Evolutionary conservation across 768 basidiomycete genomes (phyloP).

Genomic region (Calocera cornea): DNA sequence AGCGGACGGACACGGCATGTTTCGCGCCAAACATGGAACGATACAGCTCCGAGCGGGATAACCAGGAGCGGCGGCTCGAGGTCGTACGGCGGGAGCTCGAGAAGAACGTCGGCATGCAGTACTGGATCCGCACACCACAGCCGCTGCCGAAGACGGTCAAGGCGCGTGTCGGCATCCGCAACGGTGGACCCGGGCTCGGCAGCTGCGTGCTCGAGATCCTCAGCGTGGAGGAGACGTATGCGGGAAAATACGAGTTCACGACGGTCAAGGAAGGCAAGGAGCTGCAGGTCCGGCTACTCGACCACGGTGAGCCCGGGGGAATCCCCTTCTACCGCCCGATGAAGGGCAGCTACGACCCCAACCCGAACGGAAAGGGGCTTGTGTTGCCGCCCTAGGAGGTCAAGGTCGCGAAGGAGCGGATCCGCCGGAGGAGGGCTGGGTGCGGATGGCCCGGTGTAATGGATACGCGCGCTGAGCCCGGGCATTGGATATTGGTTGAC

Average conservation of each 20-base stretch:
- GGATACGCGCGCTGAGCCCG: background rate
- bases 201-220: conserved; percentile 4
- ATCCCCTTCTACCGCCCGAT: conserved; percentile 2
- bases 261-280: conserved; percentile 2
- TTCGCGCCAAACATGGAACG: background rate
- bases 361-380: background rate
- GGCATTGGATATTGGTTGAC: background rate
- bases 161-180: background rate
- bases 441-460: background rate
- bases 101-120: conserved; percentile 1
- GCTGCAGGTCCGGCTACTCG: background rate
- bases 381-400: background rate
- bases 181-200: background rate
- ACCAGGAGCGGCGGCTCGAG: background rate
- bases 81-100: background rate
- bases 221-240: background rate
- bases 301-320: background rate
- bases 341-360: conserved; percentile 2
- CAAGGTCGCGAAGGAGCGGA: no score
- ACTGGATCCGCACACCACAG: background rate
- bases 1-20: background rate
- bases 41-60: background rate
- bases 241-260: background rate
- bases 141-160: background rate
- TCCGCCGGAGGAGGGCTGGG: background rate